These are phyloP conservation scores for Arabidopsis arenosa DNA, from an alignment of 345 rosid species.

Conservation along the genomic window DNA sequence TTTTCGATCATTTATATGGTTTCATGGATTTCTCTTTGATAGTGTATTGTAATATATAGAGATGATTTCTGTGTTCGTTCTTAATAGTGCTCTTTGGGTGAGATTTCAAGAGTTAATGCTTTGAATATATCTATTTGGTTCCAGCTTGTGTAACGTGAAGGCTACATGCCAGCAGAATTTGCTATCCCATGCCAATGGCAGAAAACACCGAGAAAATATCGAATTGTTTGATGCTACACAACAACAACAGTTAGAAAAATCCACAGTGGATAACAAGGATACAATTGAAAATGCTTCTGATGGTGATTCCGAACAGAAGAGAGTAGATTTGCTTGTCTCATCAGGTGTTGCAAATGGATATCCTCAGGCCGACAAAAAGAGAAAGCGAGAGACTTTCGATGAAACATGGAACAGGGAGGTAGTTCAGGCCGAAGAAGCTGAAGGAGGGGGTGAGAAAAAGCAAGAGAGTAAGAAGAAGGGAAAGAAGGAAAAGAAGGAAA, in stretches of 20 bases:
- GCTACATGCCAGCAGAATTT: conserved; percentile 71
- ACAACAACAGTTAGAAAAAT: conserved; percentile 47
- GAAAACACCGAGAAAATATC: conserved; percentile 73
- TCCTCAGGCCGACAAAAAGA: conserved; percentile 49
- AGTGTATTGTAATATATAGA: background rate
- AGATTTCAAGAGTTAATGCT: background rate
- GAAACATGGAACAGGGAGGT: conserved; percentile 46
- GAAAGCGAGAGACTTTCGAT: conserved; percentile 51
- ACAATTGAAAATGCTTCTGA: conserved; percentile 40
- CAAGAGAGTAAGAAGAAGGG: conserved; percentile 50
- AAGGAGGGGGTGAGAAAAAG: conserved; percentile 36
- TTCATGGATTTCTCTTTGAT: background rate
- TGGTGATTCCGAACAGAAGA: conserved; percentile 42
- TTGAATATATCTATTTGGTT: conserved; percentile 6
- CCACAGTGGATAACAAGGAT: conserved; percentile 43
- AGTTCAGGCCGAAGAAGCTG: conserved; percentile 43
- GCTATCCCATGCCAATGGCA: conserved; percentile 79
- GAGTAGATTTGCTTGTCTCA: conserved; percentile 33
- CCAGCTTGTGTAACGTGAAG: conserved; percentile 72
- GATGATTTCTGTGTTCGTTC: background rate
- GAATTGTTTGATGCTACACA: conserved; percentile 60
- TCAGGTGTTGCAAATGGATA: conserved; percentile 48
- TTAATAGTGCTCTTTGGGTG: background rate
- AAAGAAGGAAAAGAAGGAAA: conserved; percentile 2
- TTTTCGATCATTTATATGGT: background rate